phyloP scores from a whole-genome alignment of 83 land plant genomes.

The Thuja plicata region DNA sequence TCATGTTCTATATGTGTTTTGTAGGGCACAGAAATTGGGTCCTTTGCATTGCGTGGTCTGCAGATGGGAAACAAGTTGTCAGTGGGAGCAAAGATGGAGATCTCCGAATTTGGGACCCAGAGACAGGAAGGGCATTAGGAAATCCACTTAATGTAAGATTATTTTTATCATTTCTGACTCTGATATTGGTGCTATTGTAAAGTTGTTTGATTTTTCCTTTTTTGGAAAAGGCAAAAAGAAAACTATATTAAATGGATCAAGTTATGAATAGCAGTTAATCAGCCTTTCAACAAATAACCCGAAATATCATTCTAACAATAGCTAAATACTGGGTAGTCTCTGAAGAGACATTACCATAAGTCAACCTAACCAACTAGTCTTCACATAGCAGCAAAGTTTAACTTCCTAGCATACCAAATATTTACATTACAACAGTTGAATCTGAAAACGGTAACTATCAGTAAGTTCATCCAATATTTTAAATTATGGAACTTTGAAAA shows the following conservation, averaged over 20 bases:
- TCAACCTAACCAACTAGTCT: neutral
- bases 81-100: constrained; percentile 97
- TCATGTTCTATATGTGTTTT: constrained; percentile 5
- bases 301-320: neutral
- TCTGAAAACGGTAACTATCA: neutral
- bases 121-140: constrained; percentile 76
- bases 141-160: constrained; percentile 67
- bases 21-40: constrained; percentile 98
- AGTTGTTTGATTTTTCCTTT: neutral
- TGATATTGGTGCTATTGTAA: neutral
- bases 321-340: neutral
- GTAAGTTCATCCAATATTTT: neutral
- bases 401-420: neutral
- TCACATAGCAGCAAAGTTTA: neutral
- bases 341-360: neutral
- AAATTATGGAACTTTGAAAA: neutral
- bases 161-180: neutral
- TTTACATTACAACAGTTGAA: neutral
- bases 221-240: neutral
- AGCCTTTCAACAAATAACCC: too few species aligned
- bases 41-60: constrained; percentile 95
- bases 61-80: constrained; percentile 90
- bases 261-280: neutral
- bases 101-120: constrained; percentile 83
- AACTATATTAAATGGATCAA: neutral